Conservation (phyloP, 2,329 filamentous ascomycete genomes). For the Trichoderma polysporum region DNA sequence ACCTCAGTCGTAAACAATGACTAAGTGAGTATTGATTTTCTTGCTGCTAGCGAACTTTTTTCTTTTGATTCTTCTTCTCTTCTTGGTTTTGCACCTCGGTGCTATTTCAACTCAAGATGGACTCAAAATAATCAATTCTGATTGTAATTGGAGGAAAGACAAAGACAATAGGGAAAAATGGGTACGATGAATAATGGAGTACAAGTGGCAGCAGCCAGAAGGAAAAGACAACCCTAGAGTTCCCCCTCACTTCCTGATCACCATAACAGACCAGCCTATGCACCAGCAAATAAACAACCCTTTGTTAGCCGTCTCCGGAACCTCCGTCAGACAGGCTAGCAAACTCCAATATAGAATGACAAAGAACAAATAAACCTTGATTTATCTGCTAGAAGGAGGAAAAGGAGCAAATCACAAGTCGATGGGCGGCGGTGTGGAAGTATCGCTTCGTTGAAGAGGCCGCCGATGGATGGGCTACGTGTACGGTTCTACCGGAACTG, state of each 20-base stretch:
- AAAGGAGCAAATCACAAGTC: background rate
- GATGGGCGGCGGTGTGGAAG: background rate
- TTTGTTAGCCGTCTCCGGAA: slow-evolving; percentile 31
- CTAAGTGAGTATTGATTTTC: slow-evolving; percentile 35
- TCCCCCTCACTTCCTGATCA: slow-evolving; percentile 41
- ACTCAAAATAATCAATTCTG: slow-evolving; percentile 53
- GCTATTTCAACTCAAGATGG: slow-evolving; percentile 39
- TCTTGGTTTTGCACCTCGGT: slow-evolving; percentile 40
- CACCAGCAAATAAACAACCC: slow-evolving; percentile 30
- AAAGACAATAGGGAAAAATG: slow-evolving; percentile 37
- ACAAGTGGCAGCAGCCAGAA: slow-evolving; percentile 40
- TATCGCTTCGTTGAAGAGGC: background rate
- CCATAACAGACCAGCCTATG: slow-evolving; percentile 31
- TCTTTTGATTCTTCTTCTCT: slow-evolving; percentile 31
- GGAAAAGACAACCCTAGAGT: slow-evolving; percentile 37
- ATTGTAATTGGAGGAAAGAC: slow-evolving; percentile 45
- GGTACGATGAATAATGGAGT: slow-evolving; percentile 41
- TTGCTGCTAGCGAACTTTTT: slow-evolving; percentile 26
- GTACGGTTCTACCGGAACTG: background rate
- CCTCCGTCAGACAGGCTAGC: slow-evolving; percentile 28
- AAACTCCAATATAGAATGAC: slow-evolving; percentile 23
- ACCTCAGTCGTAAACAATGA: slow-evolving; percentile 31
- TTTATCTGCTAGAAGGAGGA: background rate
- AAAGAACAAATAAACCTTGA: background rate
- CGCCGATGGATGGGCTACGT: background rate